These are phyloP conservation scores for Wickerhamomyces pijperi DNA, from an alignment of 805 yeast species.

Conservation along the genomic window DNA sequence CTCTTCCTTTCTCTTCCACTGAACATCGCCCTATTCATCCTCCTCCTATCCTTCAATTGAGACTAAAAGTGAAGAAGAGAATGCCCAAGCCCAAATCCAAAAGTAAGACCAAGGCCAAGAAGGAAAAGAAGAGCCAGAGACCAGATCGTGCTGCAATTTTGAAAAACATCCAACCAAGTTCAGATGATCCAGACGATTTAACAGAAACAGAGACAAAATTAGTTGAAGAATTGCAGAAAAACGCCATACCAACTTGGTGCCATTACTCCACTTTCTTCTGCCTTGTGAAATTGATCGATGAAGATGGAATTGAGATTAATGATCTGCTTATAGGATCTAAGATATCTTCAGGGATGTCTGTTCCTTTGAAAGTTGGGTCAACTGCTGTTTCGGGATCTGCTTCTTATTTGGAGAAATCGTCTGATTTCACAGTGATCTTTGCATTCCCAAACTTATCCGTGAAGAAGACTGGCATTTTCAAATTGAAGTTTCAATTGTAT, in stretches of 20 bases:
- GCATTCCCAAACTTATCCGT: conserved; percentile 22
- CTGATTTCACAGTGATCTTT: conserved; percentile 17
- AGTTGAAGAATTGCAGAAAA: conserved; percentile 5
- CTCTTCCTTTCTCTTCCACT: conserved; percentile 14
- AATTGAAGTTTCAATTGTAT: conserved; percentile 18
- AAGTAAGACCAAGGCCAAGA: neutral
- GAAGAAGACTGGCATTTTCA: conserved; percentile 17
- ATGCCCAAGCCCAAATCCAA: conserved; percentile 6
- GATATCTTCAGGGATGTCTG: conserved; percentile 17
- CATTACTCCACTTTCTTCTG: conserved; percentile 19
- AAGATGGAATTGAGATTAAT: conserved; percentile 5
- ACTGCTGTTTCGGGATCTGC: conserved; percentile 4
- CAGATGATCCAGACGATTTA: neutral
- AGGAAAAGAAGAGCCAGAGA: conserved; percentile 3
- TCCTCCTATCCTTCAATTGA: conserved; percentile 21
- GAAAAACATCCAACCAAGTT: conserved; percentile 13
- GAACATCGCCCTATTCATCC: conserved; percentile 24
- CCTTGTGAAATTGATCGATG: conserved; percentile 8
- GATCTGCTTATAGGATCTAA: conserved; percentile 15
- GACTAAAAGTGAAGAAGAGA: too few relatives aligned
- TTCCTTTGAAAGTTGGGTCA: conserved; percentile 6
- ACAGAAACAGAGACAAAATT: neutral
- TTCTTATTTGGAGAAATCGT: too few relatives aligned
- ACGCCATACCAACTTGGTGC: conserved; percentile 15
- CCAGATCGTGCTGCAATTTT: conserved; percentile 9